Evolutionary conservation across 257 asterid species (phyloP).

Genomic region (Sherardia arvensis): DNA sequence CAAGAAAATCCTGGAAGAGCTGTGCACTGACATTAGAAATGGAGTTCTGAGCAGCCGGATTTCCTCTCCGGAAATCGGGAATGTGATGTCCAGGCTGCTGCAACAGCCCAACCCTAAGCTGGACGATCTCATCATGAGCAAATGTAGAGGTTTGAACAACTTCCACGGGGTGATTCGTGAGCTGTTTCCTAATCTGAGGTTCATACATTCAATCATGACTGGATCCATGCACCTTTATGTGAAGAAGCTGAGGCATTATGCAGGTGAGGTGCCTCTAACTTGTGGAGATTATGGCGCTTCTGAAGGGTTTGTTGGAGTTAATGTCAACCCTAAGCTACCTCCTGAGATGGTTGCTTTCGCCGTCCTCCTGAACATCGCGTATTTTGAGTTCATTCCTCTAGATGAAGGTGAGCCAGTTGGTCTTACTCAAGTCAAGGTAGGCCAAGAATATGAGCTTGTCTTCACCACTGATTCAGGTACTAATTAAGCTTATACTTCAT

Average conservation of each 20-base stretch:
- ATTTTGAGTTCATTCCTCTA: too few species aligned
- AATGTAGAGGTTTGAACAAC: conserved; percentile 48
- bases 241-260: conserved; percentile 75
- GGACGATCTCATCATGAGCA: conserved; percentile 36
- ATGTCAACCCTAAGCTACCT: conserved; percentile 57
- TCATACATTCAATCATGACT: conserved; percentile 80
- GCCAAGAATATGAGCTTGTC: conserved; percentile 68
- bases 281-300: conserved; percentile 93
- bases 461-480: conserved; percentile 84
- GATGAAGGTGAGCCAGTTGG: conserved; percentile 41
- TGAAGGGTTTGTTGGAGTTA: conserved; percentile 90
- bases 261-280: too few species aligned
- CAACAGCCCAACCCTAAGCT: conserved; percentile 64
- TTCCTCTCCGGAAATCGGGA: conserved; percentile 54
- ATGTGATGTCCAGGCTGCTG: conserved; percentile 50
- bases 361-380: conserved; percentile 75
- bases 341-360: conserved; percentile 69
- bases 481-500: not conserved
- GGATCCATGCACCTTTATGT: conserved; percentile 94
- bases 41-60: conserved; percentile 54
- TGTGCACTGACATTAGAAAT: too few species aligned
- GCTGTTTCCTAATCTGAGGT: conserved; percentile 63
- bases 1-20: conserved; percentile 67
- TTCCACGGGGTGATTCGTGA: conserved; percentile 69
- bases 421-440: conserved; percentile 60